These are phyloP conservation scores for Apiospora saccharicola DNA, from an alignment of 2,329 filamentous ascomycete species.

Conservation along the genomic window DNA sequence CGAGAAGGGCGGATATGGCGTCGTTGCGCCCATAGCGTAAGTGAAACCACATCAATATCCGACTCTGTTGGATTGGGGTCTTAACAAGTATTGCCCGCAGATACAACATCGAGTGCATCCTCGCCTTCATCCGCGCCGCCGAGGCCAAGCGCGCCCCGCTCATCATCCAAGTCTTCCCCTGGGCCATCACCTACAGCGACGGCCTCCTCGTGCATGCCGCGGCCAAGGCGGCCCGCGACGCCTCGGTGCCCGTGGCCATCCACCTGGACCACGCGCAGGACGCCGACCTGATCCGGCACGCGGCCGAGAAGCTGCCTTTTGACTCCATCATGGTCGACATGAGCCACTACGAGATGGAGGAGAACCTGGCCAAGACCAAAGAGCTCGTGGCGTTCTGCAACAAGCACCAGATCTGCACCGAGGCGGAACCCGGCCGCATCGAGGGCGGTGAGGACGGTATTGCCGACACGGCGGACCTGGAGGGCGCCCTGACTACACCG, in stretches of 20 bases:
- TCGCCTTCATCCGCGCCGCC: slow-evolving; percentile 46
- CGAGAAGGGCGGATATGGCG: slow-evolving; percentile 61
- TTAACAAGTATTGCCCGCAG: too few relatives aligned
- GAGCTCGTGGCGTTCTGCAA: slow-evolving; percentile 71
- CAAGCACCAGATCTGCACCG: slow-evolving; percentile 69
- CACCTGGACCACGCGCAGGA: slow-evolving; percentile 74
- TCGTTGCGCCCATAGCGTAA: slow-evolving; percentile 59
- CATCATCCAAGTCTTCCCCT: slow-evolving; percentile 76
- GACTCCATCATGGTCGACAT: slow-evolving; percentile 82
- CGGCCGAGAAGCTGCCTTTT: slow-evolving; percentile 64
- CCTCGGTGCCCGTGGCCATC: slow-evolving; percentile 65
- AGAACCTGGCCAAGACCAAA: slow-evolving; percentile 70
- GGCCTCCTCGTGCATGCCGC: slow-evolving; percentile 60
- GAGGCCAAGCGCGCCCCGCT: slow-evolving; percentile 68
- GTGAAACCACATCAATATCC: too few relatives aligned
- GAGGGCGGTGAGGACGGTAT: slow-evolving; percentile 73
- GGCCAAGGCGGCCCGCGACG: slow-evolving; percentile 60
- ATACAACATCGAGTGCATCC: slow-evolving; percentile 76
- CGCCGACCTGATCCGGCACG: slow-evolving; percentile 63
- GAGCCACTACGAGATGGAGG: slow-evolving; percentile 74
- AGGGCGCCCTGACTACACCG: slow-evolving; percentile 66
- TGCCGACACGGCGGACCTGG: slow-evolving; percentile 55
- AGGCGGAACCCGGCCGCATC: slow-evolving; percentile 76
- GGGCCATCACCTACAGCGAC: slow-evolving; percentile 69
- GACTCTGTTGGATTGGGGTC: too few relatives aligned